These are phyloP conservation scores for Glomus cerebriforme DNA, from an alignment of 192 early-diverging fungal species.

Conservation along the genomic window DNA sequence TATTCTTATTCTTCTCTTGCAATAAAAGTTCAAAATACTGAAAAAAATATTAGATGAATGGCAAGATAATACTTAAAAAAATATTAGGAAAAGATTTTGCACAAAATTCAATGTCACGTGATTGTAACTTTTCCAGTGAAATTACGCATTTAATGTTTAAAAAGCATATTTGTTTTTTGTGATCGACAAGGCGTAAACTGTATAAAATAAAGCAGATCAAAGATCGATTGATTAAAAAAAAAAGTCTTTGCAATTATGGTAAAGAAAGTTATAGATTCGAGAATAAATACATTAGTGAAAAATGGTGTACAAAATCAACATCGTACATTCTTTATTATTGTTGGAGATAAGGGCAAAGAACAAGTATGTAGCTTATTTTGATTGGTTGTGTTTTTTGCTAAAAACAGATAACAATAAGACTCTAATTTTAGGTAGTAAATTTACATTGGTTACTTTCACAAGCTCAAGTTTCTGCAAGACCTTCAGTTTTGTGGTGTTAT, in stretches of 20 bases:
- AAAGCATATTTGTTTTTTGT: too few relatives aligned
- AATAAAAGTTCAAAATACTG: too few relatives aligned
- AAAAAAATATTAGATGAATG: too few relatives aligned
- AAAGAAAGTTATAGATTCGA: conserved; percentile 88
- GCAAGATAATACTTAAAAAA: too few relatives aligned
- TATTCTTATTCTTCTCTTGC: too few relatives aligned
- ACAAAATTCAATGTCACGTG: too few relatives aligned
- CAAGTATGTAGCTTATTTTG: conserved; percentile 50
- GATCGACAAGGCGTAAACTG: too few relatives aligned
- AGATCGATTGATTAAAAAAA: not conserved
- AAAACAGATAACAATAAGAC: not conserved
- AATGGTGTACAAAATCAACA: conserved; percentile 91
- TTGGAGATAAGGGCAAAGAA: conserved; percentile 92
- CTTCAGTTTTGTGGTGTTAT: conserved; percentile 99
- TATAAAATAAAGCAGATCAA: not conserved
- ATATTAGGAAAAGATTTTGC: too few relatives aligned
- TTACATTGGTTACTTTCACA: conserved; percentile 96
- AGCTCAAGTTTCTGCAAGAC: conserved; percentile 84
- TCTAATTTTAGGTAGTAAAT: conserved; percentile 77
- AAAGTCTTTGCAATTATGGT: conserved; percentile 56
- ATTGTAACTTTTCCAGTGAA: too few relatives aligned
- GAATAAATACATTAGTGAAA: conserved; percentile 90
- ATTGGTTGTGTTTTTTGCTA: not conserved
- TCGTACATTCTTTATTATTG: conserved; percentile 93
- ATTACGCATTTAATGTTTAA: too few relatives aligned